Evolutionary conservation across 164 flowering plant genomes (phyloP).

Genomic region (Malania oleifera): DNA sequence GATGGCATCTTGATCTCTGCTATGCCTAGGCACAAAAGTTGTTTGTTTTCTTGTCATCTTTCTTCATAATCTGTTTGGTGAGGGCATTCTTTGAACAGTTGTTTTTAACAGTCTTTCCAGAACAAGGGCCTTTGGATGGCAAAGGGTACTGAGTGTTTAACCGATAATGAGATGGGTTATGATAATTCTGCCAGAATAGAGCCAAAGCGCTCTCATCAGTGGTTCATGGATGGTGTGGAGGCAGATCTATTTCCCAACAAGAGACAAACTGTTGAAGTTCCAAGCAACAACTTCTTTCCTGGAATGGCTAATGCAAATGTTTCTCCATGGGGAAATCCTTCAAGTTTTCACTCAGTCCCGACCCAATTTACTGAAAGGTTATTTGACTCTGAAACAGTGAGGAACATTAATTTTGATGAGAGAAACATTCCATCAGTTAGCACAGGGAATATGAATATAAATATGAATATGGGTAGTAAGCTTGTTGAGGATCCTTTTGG

Average conservation of each 20-base stretch:
- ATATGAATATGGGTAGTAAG: slow-evolving; percentile 20
- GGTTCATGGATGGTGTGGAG: slow-evolving; percentile 35
- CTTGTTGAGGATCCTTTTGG: slow-evolving; percentile 19
- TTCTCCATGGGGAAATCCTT: slow-evolving; percentile 27
- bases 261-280: slow-evolving; percentile 28
- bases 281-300: slow-evolving; percentile 18
- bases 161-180: slow-evolving; percentile 27
- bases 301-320: slow-evolving; percentile 24
- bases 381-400: slow-evolving; percentile 23
- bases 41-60: not conserved
- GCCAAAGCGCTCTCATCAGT: slow-evolving; percentile 36
- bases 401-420: slow-evolving; percentile 21
- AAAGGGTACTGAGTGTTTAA: slow-evolving; percentile 20
- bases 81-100: not conserved
- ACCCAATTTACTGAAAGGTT: slow-evolving; percentile 22
- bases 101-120: slow-evolving; percentile 18
- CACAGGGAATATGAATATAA: slow-evolving; percentile 11
- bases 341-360: slow-evolving; percentile 26
- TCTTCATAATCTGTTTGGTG: not conserved
- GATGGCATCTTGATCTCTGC: too few species aligned
- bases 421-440: slow-evolving; percentile 15
- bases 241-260: slow-evolving; percentile 34
- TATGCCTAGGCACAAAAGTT: too few species aligned
- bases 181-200: slow-evolving; percentile 25
- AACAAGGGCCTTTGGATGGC: slow-evolving; percentile 33